Conservation (phyloP, 1,139 yeast species). For the Chernovozyma aurita region DNA sequence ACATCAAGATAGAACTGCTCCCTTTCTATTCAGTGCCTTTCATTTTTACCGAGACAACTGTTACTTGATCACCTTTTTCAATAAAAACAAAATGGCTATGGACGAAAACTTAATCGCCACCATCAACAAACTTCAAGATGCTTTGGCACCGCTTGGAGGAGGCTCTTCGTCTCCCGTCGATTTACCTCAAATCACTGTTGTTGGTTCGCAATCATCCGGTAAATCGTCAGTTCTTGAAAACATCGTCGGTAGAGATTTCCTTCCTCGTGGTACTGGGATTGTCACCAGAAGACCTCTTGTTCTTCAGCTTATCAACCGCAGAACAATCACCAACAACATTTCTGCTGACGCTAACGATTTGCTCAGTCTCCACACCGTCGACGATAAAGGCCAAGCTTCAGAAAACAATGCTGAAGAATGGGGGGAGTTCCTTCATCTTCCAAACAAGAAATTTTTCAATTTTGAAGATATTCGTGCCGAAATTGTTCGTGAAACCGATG, state of each 20-base stretch:
- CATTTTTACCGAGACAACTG: too few species aligned
- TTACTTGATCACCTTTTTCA: too few species aligned
- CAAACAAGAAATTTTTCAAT: constrained; percentile 81
- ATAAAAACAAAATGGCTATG: constrained; percentile 51
- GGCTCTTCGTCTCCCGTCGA: constrained; percentile 83
- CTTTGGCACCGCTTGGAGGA: constrained; percentile 89
- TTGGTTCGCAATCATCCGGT: constrained; percentile 93
- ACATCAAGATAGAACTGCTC: too few species aligned
- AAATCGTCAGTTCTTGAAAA: constrained; percentile 91
- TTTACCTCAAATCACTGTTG: constrained; percentile 93
- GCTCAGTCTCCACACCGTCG: constrained; percentile 30
- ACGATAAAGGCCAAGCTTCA: constrained; percentile 42
- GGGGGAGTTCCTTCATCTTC: constrained; percentile 96
- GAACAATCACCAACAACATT: constrained; percentile 28
- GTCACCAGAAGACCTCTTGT: constrained; percentile 93
- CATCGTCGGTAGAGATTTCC: constrained; percentile 90
- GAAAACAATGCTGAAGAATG: constrained; percentile 91
- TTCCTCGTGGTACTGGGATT: constrained; percentile 94
- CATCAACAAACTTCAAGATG: constrained; percentile 90
- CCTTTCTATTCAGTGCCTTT: too few species aligned
- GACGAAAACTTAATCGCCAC: constrained; percentile 88
- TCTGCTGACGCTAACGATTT: constrained; percentile 15
- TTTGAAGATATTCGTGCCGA: constrained; percentile 90
- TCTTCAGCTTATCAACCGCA: constrained; percentile 71
- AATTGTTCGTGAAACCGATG: constrained; percentile 90